phyloP scores from a whole-genome alignment of 2,329 filamentous ascomycete species.

The Fusarium caatingaense region DNA sequence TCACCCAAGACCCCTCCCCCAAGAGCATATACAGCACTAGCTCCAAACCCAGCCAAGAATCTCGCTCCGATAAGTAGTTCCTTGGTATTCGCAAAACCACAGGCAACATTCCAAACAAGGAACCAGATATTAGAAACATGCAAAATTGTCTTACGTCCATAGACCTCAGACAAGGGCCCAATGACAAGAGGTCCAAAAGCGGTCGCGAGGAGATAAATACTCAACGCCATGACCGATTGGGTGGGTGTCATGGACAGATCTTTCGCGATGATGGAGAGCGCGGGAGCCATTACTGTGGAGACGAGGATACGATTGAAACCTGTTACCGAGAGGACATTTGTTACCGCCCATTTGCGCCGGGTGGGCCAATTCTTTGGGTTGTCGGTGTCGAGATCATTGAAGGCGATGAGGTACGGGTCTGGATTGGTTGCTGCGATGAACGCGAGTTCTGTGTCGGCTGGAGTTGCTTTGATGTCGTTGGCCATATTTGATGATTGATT shows the following conservation, averaged over 20 bases:
- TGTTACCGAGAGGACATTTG: conserved; percentile 60
- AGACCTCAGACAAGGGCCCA: conserved; percentile 61
- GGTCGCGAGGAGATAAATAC: conserved; percentile 57
- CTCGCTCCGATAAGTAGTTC: conserved; percentile 57
- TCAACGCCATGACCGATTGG: conserved; percentile 61
- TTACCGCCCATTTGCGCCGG: conserved; percentile 61
- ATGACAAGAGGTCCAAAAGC: conserved; percentile 59
- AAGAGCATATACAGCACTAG: conserved; percentile 58
- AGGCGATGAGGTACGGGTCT: conserved; percentile 45
- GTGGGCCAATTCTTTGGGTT: conserved; percentile 56
- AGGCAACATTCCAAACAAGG: conserved; percentile 61
- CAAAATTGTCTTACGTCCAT: conserved; percentile 56
- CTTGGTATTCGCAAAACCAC: conserved; percentile 55
- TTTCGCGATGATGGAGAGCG: conserved; percentile 59
- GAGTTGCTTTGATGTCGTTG: background rate
- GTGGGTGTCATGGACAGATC: conserved; percentile 63
- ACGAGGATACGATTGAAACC: conserved; percentile 65
- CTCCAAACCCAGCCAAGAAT: conserved; percentile 62
- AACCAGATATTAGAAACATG: conserved; percentile 62
- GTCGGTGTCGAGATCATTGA: conserved; percentile 48
- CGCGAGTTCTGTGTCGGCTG: conserved; percentile 6
- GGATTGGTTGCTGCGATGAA: background rate
- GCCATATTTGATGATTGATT: background rate
- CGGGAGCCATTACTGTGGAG: conserved; percentile 64
- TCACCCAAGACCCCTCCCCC: conserved; percentile 61